Conservation (phyloP, 192 early-diverging fungal genomes). For the Obelidium mucronatum region DNA sequence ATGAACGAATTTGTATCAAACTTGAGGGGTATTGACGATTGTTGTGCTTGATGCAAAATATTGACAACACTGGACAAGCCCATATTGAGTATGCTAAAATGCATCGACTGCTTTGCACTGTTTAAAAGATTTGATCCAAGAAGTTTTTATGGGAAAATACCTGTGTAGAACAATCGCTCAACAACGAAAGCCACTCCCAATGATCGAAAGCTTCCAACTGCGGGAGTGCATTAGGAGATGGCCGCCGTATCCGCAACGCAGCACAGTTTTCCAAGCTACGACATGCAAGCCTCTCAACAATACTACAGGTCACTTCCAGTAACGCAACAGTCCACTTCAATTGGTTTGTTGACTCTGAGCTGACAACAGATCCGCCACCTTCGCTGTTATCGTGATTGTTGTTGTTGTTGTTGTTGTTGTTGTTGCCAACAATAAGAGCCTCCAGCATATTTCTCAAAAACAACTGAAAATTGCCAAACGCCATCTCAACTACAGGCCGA, state of each 20-base stretch:
- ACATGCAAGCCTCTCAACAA: conserved; percentile 20
- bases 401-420: too few relatives aligned
- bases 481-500: conserved; percentile 9
- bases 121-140: not conserved
- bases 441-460: conserved; percentile 10
- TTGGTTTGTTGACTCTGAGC: not conserved
- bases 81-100: conserved; percentile 29
- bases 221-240: too few relatives aligned
- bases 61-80: conserved; percentile 4
- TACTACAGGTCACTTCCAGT: not conserved
- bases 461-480: not conserved
- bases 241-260: not conserved
- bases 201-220: too few relatives aligned
- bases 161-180: conserved; percentile 10
- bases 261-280: not conserved
- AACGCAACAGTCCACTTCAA: not conserved
- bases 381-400: too few relatives aligned
- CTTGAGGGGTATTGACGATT: not conserved
- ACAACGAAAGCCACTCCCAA: conserved; percentile 21
- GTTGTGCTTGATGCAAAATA: not conserved
- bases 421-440: too few relatives aligned
- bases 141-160: not conserved
- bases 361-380: not conserved
- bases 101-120: conserved; percentile 2
- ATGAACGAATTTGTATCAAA: conserved; percentile 25